Evolutionary conservation across 306 rosid genomes (phyloP), one percentile per base, ranked within the genome.

Genomic region (Castanospermum australe): DNA sequence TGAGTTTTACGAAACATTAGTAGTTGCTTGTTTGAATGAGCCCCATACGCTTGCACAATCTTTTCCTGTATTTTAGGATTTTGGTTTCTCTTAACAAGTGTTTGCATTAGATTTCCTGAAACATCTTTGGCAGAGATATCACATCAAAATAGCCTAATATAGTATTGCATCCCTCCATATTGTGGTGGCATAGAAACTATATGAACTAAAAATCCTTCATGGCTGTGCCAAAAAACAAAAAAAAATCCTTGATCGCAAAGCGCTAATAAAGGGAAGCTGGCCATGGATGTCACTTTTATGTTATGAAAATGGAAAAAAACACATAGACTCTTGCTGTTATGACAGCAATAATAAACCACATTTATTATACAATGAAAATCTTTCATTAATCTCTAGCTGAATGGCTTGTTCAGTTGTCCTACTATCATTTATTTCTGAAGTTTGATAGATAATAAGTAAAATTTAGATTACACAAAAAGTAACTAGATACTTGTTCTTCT

Each of bases 361-460:
- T 39, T 45, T 69, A 20, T 56, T 35, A 4, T 10, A 71, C 56
- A 15, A 6, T 8, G 50, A 3, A 42, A 68, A 45, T 25, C 12
- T 33, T 45, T 24, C 42, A 15, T 68, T 25, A n/a, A 10, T 28
- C 5, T 8, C 42, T 21, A 17, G 28, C 20, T 30, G 44, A 28
- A 47, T 30, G 44, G n/a, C n/a, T 81, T 51, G 36, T 82, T 69
- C 78, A 22, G 22, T 39, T 52, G 77, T 59, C 51, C 28, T 50
- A 20, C 74, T 33, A 55, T 82, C 44, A 63, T 48, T 12, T 66
- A 21, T 42, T 47, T 32, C 35, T 61, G 8, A 59, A 50, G 11
- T 45, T 65, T 75, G 64, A 47, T 60, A 17, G 22, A 18, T 60
- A 50, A 38, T 38, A 57, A 60, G n/a, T 32, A 75, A 56, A 15